Evolutionary conservation across 176 grass and related monocot species (phyloP).

Genomic region (Carex parvula): DNA sequence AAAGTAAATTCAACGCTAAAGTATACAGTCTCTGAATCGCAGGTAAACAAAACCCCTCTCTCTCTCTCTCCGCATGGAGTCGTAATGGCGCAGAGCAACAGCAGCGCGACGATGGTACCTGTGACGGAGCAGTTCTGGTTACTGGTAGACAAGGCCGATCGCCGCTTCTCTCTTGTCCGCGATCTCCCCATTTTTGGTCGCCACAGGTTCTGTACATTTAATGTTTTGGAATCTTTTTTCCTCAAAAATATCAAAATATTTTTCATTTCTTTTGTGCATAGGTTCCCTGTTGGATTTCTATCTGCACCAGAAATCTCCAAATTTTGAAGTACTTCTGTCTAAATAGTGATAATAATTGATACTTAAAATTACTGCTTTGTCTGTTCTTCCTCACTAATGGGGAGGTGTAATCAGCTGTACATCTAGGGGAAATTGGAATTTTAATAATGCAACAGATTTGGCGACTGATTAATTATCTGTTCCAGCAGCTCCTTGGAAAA

Average conservation of each 20-base stretch:
- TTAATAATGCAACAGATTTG: not conserved
- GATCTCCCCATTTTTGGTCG: slow-evolving; percentile 74
- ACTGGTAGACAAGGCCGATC: slow-evolving; percentile 91
- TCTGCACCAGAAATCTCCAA: not conserved
- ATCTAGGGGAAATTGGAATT: not conserved
- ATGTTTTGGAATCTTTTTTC: not conserved
- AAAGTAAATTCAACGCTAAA: not conserved
- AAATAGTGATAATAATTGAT: not conserved
- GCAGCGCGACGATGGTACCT: slow-evolving; percentile 30
- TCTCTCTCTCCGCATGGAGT: not conserved
- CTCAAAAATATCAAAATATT: not conserved
- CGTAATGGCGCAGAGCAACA: slow-evolving; percentile 23
- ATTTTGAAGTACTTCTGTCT: not conserved
- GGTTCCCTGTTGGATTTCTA: not conserved
- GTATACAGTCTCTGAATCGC: not conserved
- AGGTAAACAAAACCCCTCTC: not conserved
- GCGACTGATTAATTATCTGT: not conserved
- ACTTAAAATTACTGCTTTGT: not conserved
- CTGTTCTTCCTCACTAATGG: not conserved
- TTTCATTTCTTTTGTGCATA: not conserved
- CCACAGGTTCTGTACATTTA: slow-evolving; percentile 26
- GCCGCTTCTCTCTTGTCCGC: slow-evolving; percentile 76
- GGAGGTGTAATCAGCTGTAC: not conserved
- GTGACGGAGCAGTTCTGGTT: slow-evolving; percentile 81
- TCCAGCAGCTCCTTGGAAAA: not conserved